phyloP scores from a whole-genome alignment of 768 basidiomycete genomes.

The Suillus placidus region DNA sequence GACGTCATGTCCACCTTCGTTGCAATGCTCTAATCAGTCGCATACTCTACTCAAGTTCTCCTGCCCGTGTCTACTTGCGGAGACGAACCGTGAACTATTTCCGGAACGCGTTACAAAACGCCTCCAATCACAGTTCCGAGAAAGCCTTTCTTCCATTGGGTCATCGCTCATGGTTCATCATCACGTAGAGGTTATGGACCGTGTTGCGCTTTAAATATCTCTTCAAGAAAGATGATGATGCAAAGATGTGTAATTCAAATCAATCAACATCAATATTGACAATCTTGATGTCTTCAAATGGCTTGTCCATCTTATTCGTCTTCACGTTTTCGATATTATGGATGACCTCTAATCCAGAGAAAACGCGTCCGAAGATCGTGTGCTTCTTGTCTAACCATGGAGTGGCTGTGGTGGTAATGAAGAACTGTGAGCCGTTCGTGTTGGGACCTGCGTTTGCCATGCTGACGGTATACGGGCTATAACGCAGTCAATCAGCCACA shows the following conservation, averaged over 20 bases:
- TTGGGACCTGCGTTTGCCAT: constrained; percentile 92
- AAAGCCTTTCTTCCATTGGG: constrained; percentile 31
- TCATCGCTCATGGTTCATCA: constrained; percentile 32
- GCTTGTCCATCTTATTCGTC: constrained; percentile 82
- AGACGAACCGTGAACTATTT: constrained; percentile 17
- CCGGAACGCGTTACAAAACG: constrained; percentile 28
- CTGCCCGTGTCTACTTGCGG: constrained; percentile 43
- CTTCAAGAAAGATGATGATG: constrained; percentile 10
- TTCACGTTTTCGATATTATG: constrained; percentile 92
- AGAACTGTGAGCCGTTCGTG: constrained; percentile 97
- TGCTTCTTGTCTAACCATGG: constrained; percentile 93
- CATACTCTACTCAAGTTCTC: constrained; percentile 60
- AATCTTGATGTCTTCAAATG: constrained; percentile 93
- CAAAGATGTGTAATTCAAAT: constrained; percentile 1
- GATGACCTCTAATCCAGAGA: constrained; percentile 86
- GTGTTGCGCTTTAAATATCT: constrained; percentile 47
- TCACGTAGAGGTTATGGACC: constrained; percentile 42
- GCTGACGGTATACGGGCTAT: constrained; percentile 90
- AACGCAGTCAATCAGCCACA: constrained; percentile 11
- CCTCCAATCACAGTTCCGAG: constrained; percentile 39
- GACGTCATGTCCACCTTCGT: neutral
- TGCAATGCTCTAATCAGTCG: constrained; percentile 8
- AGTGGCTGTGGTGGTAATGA: constrained; percentile 93
- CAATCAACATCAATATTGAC: constrained; percentile 76
- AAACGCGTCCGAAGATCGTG: constrained; percentile 90